Evolutionary conservation across 768 basidiomycete genomes (phyloP), one percentile per base, ranked within the genome.

Genomic region (Serendipita sp.): DNA sequence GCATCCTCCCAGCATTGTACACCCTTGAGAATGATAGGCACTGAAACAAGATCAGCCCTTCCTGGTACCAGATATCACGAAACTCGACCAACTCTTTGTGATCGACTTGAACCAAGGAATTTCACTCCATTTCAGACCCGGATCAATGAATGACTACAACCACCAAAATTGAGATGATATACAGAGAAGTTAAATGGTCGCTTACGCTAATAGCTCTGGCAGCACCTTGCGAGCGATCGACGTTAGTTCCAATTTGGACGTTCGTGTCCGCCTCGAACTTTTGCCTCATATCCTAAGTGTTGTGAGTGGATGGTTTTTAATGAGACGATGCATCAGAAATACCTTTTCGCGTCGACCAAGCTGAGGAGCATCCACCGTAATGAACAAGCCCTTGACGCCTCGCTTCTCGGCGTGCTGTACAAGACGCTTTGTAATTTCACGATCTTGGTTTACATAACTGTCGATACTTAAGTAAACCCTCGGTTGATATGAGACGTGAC

Each of bases 301-400:
- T 63, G n/a, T 54, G 48, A 28, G 45, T 37, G 35, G 34, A 1
- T 2, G 2, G 16, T 18, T 30, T 5, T 18, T 7, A 16, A n/a
- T 13, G 53, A 66, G 16, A 62, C 32, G n/a, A 60, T 66, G 60
- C 45, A 66, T 67, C 30, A 63, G 66, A 67, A 67, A 64, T 64
- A 77, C 83, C 76, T 94, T 93, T 73, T 95, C 93, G 66, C 94
- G 81, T 11, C 93, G 83, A 48, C 95, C 95, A 8, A 98, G 84
- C 69, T 96, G 93, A 3, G 95, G 95, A 0, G 95, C 95, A 75
- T 98, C 95, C 32, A 98, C 95, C 0, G 95, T 97, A 72, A 98
- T 96, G 74, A 98, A 97, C 11, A 98, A 77, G 2, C 81, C 95
- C 73, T 92, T 94, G 71, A 99, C 82, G 1, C 95, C 95, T 32